Evolutionary conservation across 345 rosid genomes (phyloP).

Genomic region (Gossypium rotundifolium): DNA sequence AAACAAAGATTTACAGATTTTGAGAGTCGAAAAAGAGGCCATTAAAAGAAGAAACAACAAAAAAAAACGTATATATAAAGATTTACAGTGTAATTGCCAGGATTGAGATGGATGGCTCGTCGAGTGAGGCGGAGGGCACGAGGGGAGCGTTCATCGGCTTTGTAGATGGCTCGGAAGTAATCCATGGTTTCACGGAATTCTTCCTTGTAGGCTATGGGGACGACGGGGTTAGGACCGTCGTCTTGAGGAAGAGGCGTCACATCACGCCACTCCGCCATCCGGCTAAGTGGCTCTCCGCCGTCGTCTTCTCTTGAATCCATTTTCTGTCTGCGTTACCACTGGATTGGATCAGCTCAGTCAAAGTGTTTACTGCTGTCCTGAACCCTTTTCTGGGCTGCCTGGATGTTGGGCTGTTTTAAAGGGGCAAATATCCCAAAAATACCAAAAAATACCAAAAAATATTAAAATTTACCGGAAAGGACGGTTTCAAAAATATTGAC

Average conservation of each 20-base stretch:
- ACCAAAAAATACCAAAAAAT: too few species aligned
- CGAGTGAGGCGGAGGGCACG: constrained; percentile 67
- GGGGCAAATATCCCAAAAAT: too few species aligned
- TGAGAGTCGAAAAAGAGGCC: background rate
- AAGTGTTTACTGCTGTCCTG: background rate
- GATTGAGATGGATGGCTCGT: constrained; percentile 52
- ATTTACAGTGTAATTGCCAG: constrained; percentile 85
- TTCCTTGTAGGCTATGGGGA: constrained; percentile 68
- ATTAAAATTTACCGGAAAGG: too few species aligned
- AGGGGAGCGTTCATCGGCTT: constrained; percentile 66
- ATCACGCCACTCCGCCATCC: constrained; percentile 65
- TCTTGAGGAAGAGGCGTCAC: constrained; percentile 67
- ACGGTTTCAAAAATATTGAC: too few species aligned
- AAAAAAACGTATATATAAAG: background rate
- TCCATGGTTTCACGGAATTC: constrained; percentile 80
- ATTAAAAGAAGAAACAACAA: background rate
- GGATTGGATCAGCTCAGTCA: background rate
- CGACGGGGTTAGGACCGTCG: constrained; percentile 87
- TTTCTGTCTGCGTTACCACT: background rate
- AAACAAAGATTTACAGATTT: background rate
- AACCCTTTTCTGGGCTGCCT: too few species aligned
- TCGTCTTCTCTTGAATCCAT: constrained; percentile 23
- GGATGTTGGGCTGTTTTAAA: too few species aligned
- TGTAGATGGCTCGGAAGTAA: constrained; percentile 79
- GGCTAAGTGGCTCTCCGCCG: constrained; percentile 36